phyloP scores from a whole-genome alignment of 2,329 filamentous ascomycete species.

The Stagonosporopsis chrysanthemi region DNA sequence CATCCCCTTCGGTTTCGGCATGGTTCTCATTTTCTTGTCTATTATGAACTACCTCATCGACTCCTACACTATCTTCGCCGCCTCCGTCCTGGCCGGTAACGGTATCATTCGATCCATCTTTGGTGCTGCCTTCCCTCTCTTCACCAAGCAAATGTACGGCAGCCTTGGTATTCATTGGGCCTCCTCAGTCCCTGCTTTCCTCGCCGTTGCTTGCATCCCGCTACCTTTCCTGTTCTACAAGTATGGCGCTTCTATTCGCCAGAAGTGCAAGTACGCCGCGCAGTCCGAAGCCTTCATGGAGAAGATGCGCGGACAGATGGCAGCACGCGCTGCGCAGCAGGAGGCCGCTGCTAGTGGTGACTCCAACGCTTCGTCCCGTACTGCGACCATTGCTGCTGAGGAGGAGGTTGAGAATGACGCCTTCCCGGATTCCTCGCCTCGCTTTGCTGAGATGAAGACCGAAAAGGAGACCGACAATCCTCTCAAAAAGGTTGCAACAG shows the following conservation, averaged over 20 bases:
- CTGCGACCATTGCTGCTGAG: constrained; percentile 30
- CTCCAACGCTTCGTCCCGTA: constrained; percentile 35
- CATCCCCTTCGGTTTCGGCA: constrained; percentile 64
- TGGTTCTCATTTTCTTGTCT: constrained; percentile 71
- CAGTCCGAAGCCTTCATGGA: constrained; percentile 69
- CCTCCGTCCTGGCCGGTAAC: constrained; percentile 77
- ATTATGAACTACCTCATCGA: constrained; percentile 55
- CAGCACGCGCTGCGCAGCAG: constrained; percentile 24
- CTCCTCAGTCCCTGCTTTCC: constrained; percentile 74
- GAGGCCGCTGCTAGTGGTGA: constrained; percentile 14
- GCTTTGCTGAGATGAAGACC: constrained; percentile 52
- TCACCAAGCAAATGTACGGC: constrained; percentile 69
- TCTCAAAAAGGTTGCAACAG: constrained; percentile 41
- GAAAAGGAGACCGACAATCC: constrained; percentile 40
- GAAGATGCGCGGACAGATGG: constrained; percentile 50
- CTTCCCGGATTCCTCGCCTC: constrained; percentile 33
- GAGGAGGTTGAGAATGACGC: constrained; percentile 42
- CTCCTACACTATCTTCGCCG: constrained; percentile 75
- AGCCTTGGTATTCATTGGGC: constrained; percentile 74
- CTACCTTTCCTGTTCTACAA: constrained; percentile 80
- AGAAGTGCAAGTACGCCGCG: constrained; percentile 73
- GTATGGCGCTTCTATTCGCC: constrained; percentile 70
- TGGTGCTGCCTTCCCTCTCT: constrained; percentile 81
- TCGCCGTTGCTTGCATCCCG: constrained; percentile 74
- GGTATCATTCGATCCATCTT: constrained; percentile 80